Evolutionary conservation across 306 rosid genomes (phyloP), one percentile per base, ranked within the genome.

Genomic region (Gillenia trifoliata): DNA sequence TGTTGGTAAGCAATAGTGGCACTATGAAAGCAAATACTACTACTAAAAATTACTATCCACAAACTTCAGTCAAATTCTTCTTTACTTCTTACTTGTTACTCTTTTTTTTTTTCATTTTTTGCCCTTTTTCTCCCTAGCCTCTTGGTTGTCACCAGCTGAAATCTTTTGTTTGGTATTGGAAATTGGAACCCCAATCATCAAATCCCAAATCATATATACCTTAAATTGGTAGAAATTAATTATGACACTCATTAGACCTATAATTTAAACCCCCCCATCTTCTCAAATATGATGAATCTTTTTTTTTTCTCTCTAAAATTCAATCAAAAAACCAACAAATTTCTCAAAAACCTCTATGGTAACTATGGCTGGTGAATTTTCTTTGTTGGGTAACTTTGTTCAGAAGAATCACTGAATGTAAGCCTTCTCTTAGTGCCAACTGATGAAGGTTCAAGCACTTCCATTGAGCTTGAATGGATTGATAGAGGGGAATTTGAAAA

Each of bases 371-470:
- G 68, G 71, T 71, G 89, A 75, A 64, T 72, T 85, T 85, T 91
- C 78, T 85, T 86, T 56, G 11, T 79, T 0, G 83, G 80, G 79
- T 74, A 78, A 71, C 79, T 61, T 75, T 68, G 82, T 67, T 89
- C 88, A 73, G 87, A 87, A 73, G 87, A 88, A 73, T 86, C 85
- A 50, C 72, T 77, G 78, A 87, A 94, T 30, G 71, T 33, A 77
- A 94, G 96, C 80, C 90, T 86, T 87, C 97, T 91, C 92, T 90
- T 91, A 11, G 86, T 73, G 49, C 88, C 92, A 15, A 76, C 71
- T 56, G 76, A 56, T 61, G 75, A 60, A 73, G 73, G 83, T 84
- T 85, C 92, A 81, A 68, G 63, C 83, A 77, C 80, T 82, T 78
- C 83, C 69, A 74, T 66, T 72, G 85, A 83, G 78, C 65, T 73